Evolutionary conservation across 31 red algal species (phyloP).

Genomic region (Porphyra umbilicalis): DNA sequence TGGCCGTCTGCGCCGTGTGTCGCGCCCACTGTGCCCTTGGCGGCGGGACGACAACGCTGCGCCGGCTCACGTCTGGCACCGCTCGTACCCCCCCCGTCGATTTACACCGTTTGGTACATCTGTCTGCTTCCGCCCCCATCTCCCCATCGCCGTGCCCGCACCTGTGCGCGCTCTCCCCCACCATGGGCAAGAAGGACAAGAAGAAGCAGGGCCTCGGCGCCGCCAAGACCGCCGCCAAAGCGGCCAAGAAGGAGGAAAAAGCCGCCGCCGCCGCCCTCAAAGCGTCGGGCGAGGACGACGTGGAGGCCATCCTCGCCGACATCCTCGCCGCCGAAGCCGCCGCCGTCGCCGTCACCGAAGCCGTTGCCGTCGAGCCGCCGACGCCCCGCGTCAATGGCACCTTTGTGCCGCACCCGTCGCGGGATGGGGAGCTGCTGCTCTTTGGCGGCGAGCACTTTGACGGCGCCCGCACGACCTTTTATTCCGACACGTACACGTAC

Average conservation of each 20-base stretch:
- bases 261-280: conserved; percentile 28
- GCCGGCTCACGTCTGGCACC: too few relatives aligned
- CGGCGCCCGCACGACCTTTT: conserved; percentile 51
- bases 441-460: conserved; percentile 77
- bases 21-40: too few relatives aligned
- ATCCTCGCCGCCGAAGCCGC: conserved; percentile 64
- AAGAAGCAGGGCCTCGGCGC: conserved; percentile 80
- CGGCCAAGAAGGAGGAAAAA: conserved; percentile 62
- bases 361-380: conserved; percentile 41
- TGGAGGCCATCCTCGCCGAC: conserved; percentile 73
- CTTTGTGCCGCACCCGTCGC: conserved; percentile 28
- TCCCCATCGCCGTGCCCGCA: not conserved
- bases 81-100: too few relatives aligned
- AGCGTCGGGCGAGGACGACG: conserved; percentile 72
- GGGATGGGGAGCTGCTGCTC: conserved; percentile 58
- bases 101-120: too few relatives aligned
- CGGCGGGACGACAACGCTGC: too few relatives aligned
- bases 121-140: not conserved
- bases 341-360: conserved; percentile 42
- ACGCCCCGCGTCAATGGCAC: conserved; percentile 61
- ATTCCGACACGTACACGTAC: conserved; percentile 54
- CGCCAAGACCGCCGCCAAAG: conserved; percentile 68
- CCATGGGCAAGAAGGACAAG: conserved; percentile 74
- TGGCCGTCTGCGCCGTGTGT: too few relatives aligned
- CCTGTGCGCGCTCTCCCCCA: too few relatives aligned